These are phyloP conservation scores for Fusarium chuoi DNA, from an alignment of 2,329 filamentous ascomycete genomes.

Conservation along the genomic window DNA sequence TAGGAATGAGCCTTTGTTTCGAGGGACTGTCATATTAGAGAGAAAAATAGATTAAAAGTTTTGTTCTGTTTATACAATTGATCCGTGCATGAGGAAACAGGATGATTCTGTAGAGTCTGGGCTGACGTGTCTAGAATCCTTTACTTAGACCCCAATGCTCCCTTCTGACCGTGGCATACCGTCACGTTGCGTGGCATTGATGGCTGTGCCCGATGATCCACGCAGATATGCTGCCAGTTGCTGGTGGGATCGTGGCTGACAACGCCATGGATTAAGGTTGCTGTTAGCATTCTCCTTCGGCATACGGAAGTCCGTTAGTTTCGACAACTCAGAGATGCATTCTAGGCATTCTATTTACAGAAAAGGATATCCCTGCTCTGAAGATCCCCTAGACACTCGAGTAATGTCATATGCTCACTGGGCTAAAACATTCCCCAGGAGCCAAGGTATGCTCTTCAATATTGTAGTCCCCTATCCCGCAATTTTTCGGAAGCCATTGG, in stretches of 20 bases:
- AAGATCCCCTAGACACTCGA: not conserved
- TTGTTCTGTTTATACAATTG: not conserved
- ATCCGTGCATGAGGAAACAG: not conserved
- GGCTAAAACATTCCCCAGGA: constrained; percentile 9
- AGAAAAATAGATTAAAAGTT: constrained; percentile 1
- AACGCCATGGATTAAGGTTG: constrained; percentile 10
- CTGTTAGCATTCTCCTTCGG: constrained; percentile 10
- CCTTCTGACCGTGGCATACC: constrained; percentile 1
- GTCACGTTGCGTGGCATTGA: not conserved
- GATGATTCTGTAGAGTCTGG: not conserved
- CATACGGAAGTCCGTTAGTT: not conserved
- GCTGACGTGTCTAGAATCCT: not conserved
- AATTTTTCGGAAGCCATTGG: constrained; percentile 7
- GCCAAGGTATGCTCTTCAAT: constrained; percentile 13
- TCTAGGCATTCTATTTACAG: not conserved
- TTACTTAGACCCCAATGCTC: constrained; percentile 9
- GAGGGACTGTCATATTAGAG: not conserved
- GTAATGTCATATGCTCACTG: not conserved
- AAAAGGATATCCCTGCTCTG: not conserved
- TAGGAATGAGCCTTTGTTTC: constrained; percentile 22
- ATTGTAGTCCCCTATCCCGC: not conserved
- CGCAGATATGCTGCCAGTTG: constrained; percentile 30
- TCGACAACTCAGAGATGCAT: constrained; percentile 8
- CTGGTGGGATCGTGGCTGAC: constrained; percentile 22
- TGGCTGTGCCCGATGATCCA: constrained; percentile 29